phyloP scores from a whole-genome alignment of 225 moss, liverwort and hornwort genomes.

The Rhytidiadelphus loreus region DNA sequence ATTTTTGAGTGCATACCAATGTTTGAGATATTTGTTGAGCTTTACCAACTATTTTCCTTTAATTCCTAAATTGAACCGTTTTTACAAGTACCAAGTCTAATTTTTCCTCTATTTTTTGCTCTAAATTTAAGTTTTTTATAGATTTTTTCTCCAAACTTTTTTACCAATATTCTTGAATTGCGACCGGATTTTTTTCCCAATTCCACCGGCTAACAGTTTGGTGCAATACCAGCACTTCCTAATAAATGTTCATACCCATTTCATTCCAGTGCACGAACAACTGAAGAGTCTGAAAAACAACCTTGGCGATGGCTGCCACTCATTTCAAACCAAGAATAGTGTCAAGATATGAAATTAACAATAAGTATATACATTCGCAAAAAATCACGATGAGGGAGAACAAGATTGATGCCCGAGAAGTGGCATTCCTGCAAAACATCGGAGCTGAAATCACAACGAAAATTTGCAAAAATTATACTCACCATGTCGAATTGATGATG shows the following conservation, averaged over 20 bases:
- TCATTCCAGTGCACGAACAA: not conserved
- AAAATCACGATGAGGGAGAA: not conserved
- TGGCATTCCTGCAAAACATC: not conserved
- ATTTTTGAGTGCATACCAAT: not conserved
- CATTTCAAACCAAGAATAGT: not conserved
- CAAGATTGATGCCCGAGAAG: not conserved
- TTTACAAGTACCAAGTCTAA: too few species aligned
- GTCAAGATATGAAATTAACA: not conserved
- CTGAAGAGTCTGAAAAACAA: not conserved
- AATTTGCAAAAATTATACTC: not conserved
- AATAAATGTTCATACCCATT: not conserved
- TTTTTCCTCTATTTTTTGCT: too few species aligned
- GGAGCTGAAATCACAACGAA: not conserved
- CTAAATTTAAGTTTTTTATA: too few species aligned
- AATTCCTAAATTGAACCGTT: too few species aligned
- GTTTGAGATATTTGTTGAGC: too few species aligned
- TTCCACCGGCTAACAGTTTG: too few species aligned
- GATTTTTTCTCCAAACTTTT: too few species aligned
- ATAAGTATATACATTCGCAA: not conserved
- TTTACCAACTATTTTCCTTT: too few species aligned
- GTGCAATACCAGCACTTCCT: not conserved
- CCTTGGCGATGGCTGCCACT: conserved; percentile 35
- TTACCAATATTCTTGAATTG: too few species aligned
- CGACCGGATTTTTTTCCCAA: too few species aligned
- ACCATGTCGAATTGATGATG: not conserved